Conservation (phyloP, 73 alveolate genomes). For the Paramecium pentaurelia region DNA sequence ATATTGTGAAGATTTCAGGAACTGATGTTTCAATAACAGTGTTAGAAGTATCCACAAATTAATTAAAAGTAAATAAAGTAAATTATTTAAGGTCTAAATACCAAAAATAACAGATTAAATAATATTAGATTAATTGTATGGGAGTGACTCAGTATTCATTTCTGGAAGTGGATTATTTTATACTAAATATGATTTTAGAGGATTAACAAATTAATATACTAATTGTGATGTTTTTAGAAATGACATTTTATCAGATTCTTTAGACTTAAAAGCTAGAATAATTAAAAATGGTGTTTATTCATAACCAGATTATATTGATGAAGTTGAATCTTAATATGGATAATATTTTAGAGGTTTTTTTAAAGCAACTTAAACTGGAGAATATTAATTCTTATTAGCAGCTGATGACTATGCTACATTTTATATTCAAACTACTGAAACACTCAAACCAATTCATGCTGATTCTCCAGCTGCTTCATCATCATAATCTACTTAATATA, state of each 20-base stretch:
- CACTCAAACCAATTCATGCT: background rate
- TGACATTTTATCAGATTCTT: background rate
- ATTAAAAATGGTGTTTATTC: background rate
- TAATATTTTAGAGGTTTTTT: conserved; percentile 13
- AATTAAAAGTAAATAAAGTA: background rate
- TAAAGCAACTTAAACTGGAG: background rate
- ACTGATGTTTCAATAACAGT: background rate
- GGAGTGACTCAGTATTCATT: background rate
- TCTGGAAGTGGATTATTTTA: background rate
- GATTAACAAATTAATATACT: background rate
- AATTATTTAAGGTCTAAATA: background rate
- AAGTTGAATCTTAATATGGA: background rate
- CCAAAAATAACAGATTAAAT: background rate
- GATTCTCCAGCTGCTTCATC: background rate
- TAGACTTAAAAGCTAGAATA: background rate
- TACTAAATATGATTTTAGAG: background rate
- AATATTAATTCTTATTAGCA: background rate
- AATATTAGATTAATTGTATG: background rate
- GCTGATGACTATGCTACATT: background rate
- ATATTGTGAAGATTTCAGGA: background rate
- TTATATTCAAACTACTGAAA: background rate
- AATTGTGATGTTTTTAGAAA: background rate
- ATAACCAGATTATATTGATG: background rate
- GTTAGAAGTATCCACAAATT: background rate
- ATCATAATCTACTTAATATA: background rate